Conservation (phyloP, 257 asterid species). For the Eustoma russellianum region DNA sequence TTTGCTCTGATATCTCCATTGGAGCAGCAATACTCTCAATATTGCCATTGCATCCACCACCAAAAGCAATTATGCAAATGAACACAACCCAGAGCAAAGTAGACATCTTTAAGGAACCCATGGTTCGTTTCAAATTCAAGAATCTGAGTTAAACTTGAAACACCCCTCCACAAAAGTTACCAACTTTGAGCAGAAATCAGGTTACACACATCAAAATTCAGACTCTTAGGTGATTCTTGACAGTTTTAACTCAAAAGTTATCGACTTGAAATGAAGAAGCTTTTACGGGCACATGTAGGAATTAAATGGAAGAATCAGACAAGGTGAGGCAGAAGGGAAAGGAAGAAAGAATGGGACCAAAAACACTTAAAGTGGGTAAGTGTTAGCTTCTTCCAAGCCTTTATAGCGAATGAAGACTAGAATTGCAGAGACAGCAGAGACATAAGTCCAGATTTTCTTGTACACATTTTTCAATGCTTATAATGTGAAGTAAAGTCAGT, state of each 20-base stretch:
- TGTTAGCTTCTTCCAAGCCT: conserved; percentile 12
- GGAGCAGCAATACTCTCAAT: conserved; percentile 44
- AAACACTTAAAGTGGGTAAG: background rate
- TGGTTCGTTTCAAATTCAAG: conserved; percentile 9
- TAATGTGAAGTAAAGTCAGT: conserved; percentile 33
- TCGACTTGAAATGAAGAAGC: background rate
- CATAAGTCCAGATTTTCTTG: conserved; percentile 21
- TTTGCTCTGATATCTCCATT: conserved; percentile 61
- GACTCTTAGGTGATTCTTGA: too few relatives aligned
- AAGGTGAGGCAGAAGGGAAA: conserved; percentile 14
- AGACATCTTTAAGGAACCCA: conserved; percentile 25
- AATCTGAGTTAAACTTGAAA: too few relatives aligned
- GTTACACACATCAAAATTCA: background rate
- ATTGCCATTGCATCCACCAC: conserved; percentile 46
- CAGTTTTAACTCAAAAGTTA: too few relatives aligned
- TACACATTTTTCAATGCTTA: conserved; percentile 39
- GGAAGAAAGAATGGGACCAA: conserved; percentile 19
- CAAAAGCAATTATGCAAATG: conserved; percentile 17
- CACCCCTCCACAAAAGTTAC: background rate
- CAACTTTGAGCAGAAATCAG: background rate
- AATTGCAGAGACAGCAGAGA: conserved; percentile 33
- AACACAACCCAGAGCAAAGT: conserved; percentile 17
- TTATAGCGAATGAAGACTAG: conserved; percentile 47
- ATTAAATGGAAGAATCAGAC: background rate
- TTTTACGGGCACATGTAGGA: background rate